Base-by-base conservation (phyloP, 805 yeast species). In the Saccharomycopsis sp. region DNA sequence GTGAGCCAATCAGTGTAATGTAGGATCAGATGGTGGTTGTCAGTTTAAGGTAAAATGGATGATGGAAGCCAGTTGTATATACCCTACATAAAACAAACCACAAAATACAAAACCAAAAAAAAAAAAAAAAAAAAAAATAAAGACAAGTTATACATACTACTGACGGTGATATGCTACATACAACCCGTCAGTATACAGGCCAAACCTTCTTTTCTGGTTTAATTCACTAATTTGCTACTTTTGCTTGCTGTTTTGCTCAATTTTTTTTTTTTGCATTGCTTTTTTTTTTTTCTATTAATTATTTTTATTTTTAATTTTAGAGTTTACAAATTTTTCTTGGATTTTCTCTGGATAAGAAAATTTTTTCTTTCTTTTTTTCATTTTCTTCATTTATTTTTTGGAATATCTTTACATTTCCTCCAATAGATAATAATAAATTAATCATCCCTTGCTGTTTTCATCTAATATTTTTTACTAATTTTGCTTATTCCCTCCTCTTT, bases 371-470 rank as follows among this genome's bases (percentile, higher is more conserved):
- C 20, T 9, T 31, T 31, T 7, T 20, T 31, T 31, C 20, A 7
- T 9, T 14, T 7, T 31, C 9, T 9, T 14, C 11, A 20, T 31
- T 9, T 8, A 20, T 20, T 6, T 14, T 31, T 31, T 31, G n/a
- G 31, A 17, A 13, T 37, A 20, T n/a, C 27, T 16, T 24, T 14
- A 22, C 24, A 37, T 37, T 37, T 37, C n/a, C 28, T 37, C 29
- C 31, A 20, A 26, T 13, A 20, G 22, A 16, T 23, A 38, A 27
- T 17, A 16, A n/a, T 23, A 38, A 29, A 28, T 27, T 20, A 23
- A 28, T 13, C 34, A 7, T 27, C 5, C 5, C n/a, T 34, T 16
- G 23, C 27, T 14, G 13, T 19, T 14, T 2, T 38, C 21, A 22
- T 22, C 14, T 22, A 17, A 22, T 34, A 27, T 28, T 35, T 35